These are phyloP conservation scores for Discostella stelligera DNA, from an alignment of 352 stramenopile genomes.

Conservation along the genomic window DNA sequence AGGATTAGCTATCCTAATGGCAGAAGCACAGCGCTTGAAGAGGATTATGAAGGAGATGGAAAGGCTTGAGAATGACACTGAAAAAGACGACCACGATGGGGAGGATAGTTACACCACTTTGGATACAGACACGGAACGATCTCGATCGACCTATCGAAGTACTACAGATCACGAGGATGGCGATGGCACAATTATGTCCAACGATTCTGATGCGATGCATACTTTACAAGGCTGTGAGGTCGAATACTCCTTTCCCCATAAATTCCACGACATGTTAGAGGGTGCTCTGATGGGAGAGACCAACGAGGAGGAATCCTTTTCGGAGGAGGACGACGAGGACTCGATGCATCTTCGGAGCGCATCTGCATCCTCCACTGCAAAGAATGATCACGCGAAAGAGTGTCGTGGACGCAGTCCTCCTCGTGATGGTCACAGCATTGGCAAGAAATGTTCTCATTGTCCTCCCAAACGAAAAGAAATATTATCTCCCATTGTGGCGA, in stretches of 20 bases:
- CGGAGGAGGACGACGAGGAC: background rate
- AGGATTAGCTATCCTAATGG: constrained; percentile 69
- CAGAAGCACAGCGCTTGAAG: constrained; percentile 59
- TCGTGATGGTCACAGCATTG: background rate
- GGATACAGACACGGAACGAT: constrained; percentile 9
- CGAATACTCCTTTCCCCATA: constrained; percentile 42
- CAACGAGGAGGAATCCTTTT: constrained; percentile 12
- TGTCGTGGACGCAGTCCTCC: constrained; percentile 20
- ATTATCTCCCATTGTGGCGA: constrained; percentile 41
- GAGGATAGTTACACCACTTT: background rate
- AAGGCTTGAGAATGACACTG: constrained; percentile 5
- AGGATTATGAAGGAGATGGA: constrained; percentile 54
- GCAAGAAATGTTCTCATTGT: background rate
- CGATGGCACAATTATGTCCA: constrained; percentile 9
- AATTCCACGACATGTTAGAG: constrained; percentile 34
- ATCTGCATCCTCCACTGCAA: too few species aligned
- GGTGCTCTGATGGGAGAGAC: constrained; percentile 22
- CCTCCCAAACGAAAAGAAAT: background rate
- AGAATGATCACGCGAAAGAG: background rate
- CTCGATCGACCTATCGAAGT: constrained; percentile 9
- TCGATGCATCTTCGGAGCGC: background rate
- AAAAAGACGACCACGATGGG: background rate
- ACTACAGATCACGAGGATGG: constrained; percentile 6
- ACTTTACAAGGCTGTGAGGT: constrained; percentile 36
- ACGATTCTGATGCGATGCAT: constrained; percentile 1